Percentiles rank a stretch among this genome's conserved stretches.
phyloP scores from a whole-genome alignment of 306 rosid genomes.

The Pterocarpus macrocarpus region DNA sequence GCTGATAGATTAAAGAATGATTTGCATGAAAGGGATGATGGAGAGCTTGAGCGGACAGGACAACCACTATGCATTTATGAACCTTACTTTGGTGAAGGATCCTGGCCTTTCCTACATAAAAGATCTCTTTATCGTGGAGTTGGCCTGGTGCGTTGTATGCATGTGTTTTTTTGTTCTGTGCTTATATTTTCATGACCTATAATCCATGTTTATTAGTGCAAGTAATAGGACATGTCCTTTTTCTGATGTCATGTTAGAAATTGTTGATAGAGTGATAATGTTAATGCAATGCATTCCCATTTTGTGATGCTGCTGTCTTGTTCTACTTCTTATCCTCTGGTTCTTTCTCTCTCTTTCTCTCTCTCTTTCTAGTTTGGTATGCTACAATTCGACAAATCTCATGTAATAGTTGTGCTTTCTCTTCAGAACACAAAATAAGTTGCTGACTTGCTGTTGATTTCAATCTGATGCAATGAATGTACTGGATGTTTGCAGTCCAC shows the following conservation, averaged over 20 bases:
- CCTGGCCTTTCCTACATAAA: conserved; percentile 92
- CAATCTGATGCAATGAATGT: conserved; percentile 28
- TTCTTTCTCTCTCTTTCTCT: not conserved
- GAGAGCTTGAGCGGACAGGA: conserved; percentile 97
- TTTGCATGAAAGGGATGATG: conserved; percentile 94
- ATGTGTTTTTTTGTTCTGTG: not conserved
- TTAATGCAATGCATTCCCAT: conserved; percentile 10
- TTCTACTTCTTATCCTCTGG: not conserved
- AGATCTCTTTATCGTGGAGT: conserved; percentile 90
- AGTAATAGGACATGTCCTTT: not conserved
- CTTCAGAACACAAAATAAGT: conserved; percentile 19
- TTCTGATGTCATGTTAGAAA: not conserved
- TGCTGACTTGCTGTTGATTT: conserved; percentile 20
- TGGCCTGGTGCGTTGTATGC: conserved; percentile 74
- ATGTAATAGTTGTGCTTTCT: not conserved
- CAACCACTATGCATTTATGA: conserved; percentile 93
- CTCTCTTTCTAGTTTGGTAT: not conserved
- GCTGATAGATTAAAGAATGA: conserved; percentile 83
- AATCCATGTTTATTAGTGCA: not conserved
- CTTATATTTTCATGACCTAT: not conserved
- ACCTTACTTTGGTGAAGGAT: conserved; percentile 93
- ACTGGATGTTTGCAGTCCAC: conserved; percentile 69
- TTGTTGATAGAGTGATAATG: not conserved
- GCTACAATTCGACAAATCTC: not conserved
- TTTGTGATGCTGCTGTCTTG: not conserved